These are phyloP conservation scores for Penicillium paxilli DNA, from an alignment of 495 filamentous ascomycete genomes.

Conservation along the genomic window DNA sequence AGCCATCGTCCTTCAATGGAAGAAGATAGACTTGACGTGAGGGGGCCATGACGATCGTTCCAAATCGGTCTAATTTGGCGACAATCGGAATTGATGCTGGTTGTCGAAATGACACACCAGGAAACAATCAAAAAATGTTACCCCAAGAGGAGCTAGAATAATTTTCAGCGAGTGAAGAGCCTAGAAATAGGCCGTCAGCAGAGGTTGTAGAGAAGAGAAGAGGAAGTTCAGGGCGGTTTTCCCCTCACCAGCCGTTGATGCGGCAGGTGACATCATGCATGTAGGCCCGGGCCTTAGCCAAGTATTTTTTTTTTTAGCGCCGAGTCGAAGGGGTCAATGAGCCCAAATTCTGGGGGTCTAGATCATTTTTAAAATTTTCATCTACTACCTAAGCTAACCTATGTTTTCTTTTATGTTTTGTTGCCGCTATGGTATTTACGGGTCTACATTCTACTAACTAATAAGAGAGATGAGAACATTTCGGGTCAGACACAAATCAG, in stretches of 20 bases:
- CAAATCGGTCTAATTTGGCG: neutral
- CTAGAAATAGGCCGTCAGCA: conserved; percentile 6
- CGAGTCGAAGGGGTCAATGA: conserved; percentile 13
- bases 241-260: conserved; percentile 9
- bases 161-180: conserved; percentile 15
- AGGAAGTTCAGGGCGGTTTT: neutral
- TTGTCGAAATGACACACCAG: neutral
- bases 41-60: conserved; percentile 26
- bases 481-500: neutral
- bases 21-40: conserved; percentile 72
- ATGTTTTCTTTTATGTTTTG: too few relatives aligned
- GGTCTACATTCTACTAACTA: too few relatives aligned
- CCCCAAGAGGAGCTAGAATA: conserved; percentile 1
- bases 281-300: conserved; percentile 11
- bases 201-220: conserved; percentile 3
- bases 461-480: too few relatives aligned
- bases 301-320: conserved; percentile 18
- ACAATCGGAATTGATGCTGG: neutral
- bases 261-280: conserved; percentile 20
- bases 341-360: too few relatives aligned
- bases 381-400: too few relatives aligned
- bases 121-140: conserved; percentile 1
- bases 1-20: conserved; percentile 86
- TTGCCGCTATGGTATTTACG: too few relatives aligned
- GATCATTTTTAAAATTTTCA: too few relatives aligned